A percentile compares a stretch with the other conserved stretches of the same genome.
Evolutionary conservation across 2,329 filamentous ascomycete species (phyloP).

Genomic region (Botrytis fragariae): DNA sequence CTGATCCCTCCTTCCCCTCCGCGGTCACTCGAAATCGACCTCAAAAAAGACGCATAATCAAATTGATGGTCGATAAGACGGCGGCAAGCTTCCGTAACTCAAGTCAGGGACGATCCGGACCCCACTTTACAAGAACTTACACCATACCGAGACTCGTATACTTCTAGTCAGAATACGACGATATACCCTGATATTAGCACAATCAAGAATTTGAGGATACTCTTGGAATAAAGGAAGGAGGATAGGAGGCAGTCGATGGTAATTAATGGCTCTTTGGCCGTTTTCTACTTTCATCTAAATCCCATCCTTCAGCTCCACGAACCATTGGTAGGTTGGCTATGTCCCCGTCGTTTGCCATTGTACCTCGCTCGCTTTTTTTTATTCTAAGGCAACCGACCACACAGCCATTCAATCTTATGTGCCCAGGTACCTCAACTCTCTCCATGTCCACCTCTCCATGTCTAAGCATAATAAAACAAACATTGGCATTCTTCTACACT

Average conservation of each 20-base stretch:
- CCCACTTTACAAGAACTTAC: conserved; percentile 6
- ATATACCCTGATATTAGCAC: not conserved
- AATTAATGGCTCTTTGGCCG: not conserved
- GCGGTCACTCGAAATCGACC: not conserved
- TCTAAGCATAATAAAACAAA: conserved; percentile 2
- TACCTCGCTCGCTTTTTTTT: not conserved
- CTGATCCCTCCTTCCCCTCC: not conserved
- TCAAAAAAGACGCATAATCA: not conserved
- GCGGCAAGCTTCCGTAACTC: conserved; percentile 12
- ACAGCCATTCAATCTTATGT: not conserved
- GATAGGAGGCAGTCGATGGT: not conserved
- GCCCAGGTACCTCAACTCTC: not conserved
- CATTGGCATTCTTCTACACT: not conserved
- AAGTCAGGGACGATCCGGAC: conserved; percentile 14
- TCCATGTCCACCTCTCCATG: conserved; percentile 4
- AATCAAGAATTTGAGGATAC: not conserved
- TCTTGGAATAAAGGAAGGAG: not conserved
- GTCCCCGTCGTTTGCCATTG: not conserved
- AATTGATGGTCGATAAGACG: not conserved
- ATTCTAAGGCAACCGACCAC: not conserved
- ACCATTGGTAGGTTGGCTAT: not conserved
- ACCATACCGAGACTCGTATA: not conserved
- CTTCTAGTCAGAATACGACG: conserved; percentile 1
- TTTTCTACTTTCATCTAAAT: not conserved
- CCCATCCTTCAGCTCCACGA: not conserved